Conservation (phyloP, 352 stramenopile genomes). For the Pilasporangium apinafurcum region DNA sequence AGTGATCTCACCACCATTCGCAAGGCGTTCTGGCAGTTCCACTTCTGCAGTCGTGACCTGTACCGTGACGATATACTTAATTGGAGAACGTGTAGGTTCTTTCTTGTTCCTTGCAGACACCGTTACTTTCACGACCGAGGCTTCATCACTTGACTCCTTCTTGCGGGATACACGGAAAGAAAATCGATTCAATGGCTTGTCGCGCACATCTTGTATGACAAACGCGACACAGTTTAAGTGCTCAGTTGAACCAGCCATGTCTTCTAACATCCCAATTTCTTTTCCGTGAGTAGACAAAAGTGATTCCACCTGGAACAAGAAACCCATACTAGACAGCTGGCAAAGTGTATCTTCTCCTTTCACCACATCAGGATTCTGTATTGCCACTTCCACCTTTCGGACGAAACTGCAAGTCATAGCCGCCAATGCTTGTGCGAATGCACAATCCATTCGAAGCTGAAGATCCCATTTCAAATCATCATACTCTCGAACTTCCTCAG, state of each 20-base stretch:
- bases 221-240: slow-evolving; percentile 85
- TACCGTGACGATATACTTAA: slow-evolving; percentile 84
- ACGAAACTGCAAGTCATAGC: slow-evolving; percentile 76
- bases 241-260: slow-evolving; percentile 80
- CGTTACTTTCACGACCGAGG: slow-evolving; percentile 71
- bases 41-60: slow-evolving; percentile 74
- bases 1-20: slow-evolving; percentile 63
- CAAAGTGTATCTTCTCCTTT: slow-evolving; percentile 80
- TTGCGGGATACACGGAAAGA: slow-evolving; percentile 83
- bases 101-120: slow-evolving; percentile 49
- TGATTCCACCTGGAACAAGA: slow-evolving; percentile 90
- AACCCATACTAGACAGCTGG: slow-evolving; percentile 76
- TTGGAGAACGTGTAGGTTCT: slow-evolving; percentile 42
- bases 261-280: slow-evolving; percentile 95
- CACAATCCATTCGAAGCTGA: slow-evolving; percentile 77
- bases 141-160: slow-evolving; percentile 71
- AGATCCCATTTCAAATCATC: slow-evolving; percentile 85
- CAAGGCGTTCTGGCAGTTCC: slow-evolving; percentile 65
- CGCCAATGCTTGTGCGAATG: slow-evolving; percentile 70
- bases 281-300: slow-evolving; percentile 94
- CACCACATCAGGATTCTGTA: slow-evolving; percentile 68
- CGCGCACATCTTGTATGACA: slow-evolving; percentile 79
- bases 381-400: slow-evolving; percentile 79
- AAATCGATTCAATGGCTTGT: slow-evolving; percentile 80
- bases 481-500: slow-evolving; percentile 74